phyloP scores from a whole-genome alignment of 345 rosid species.

The Microthlaspi erraticum region DNA sequence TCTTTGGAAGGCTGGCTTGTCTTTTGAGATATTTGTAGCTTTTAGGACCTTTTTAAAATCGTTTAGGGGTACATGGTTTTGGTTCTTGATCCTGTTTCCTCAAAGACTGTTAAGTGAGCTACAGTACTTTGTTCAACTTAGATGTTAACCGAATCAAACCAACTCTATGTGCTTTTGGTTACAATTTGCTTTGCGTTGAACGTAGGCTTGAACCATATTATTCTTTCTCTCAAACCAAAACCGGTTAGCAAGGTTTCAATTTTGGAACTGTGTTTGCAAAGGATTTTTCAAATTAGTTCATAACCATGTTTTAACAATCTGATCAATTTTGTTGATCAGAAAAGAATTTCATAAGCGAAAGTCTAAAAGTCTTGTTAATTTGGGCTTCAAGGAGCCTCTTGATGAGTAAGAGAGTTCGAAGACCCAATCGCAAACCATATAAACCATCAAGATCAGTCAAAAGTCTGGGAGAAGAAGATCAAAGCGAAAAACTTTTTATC shows the following conservation, averaged over 20 bases:
- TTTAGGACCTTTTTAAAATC: slow-evolving; percentile 34
- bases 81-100: slow-evolving; percentile 16
- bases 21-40: slow-evolving; percentile 31
- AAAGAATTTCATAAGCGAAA: neutral
- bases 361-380: neutral
- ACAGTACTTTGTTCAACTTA: slow-evolving; percentile 19
- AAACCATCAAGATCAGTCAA: slow-evolving; percentile 21
- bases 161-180: slow-evolving; percentile 10
- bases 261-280: neutral
- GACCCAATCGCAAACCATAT: slow-evolving; percentile 10
- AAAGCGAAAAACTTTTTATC: neutral
- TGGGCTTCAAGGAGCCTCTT: slow-evolving; percentile 17
- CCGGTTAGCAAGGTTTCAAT: neutral
- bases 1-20: slow-evolving; percentile 31
- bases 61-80: slow-evolving; percentile 32
- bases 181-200: slow-evolving; percentile 2
- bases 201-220: neutral
- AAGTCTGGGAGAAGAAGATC: slow-evolving; percentile 23
- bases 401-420: slow-evolving; percentile 4
- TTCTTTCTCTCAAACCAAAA: neutral
- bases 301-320: too few relatives aligned
- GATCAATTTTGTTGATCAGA: too few relatives aligned
- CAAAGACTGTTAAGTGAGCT: neutral
- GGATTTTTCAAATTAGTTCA: neutral
- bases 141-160: slow-evolving; percentile 12